Evolutionary conservation across 2,329 filamentous ascomycete species (phyloP), one percentile per base, ranked within the genome.

Genomic region (Penicillium sp.): DNA sequence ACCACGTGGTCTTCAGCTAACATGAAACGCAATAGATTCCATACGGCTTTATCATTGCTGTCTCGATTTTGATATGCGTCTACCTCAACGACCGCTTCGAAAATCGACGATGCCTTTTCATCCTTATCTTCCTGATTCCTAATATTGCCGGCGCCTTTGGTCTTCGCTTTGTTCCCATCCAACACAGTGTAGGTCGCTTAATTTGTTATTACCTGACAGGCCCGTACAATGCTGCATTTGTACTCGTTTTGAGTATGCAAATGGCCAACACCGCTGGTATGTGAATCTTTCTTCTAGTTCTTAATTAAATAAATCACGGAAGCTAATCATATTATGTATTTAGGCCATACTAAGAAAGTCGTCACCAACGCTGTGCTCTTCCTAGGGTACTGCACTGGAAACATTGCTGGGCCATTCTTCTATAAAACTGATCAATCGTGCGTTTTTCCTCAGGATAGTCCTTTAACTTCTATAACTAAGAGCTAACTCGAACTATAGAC

Each of bases 321-420:
- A 2, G 15, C 7, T 18, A 25, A 32, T 9, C 2, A 13, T 37
- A 31, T 15, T 10, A 1, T 29, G 5, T 0, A 3, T 21, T 69
- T 63, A 56, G 83, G 83, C 0, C 82, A 85, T 58, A 84, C 82
- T 1, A 86, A 86, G 65, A 85, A 87, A 65, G 82, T 86, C 44
- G 80, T 86, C 27, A 83, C 83, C n/a, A 85, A 84, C 23, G 83
- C 81, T 1, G 79, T 84, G 54, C 75, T 85, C 2, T 86, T 84
- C 71, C 73, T 86, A 10, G 82, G 82, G 0, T 82, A 82, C 53
- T 85, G 82, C 61, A 77, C 80, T 1, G 84, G 83, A 6, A 86
- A 86, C 62, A 84, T 86, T 40, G 79, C 77, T 4, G 81, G 83
- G 0, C 85, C 85, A 0, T 86, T 86, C 68, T 86, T 86, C 71